Evolutionary conservation across 176 grass and related monocot species (phyloP), one percentile per base, ranked within the genome.

Genomic region (Avena eriantha): DNA sequence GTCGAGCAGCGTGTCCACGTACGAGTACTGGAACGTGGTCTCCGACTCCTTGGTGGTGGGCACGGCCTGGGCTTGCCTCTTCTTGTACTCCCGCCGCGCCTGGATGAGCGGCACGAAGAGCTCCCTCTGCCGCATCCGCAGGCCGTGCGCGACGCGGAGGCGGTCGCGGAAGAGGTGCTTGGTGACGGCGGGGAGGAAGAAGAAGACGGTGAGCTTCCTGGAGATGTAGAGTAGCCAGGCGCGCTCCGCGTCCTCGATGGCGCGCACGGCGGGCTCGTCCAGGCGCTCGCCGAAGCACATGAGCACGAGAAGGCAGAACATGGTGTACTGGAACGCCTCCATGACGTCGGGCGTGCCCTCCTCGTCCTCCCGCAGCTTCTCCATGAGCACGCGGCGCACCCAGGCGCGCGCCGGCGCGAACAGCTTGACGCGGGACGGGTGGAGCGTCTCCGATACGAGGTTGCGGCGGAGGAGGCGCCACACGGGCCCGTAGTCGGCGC

Each of bases 221-320:
- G 39, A 46, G 69, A 72, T 72, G 69, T 72, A 72, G 69, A 72
- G 39, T 19, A 72, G 69, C 39, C 39, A 46, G 4, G 39, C 21
- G 19, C 69, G 69, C 39, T 72, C 39, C 3, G 69, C 19, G 9
- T 13, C 0, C 39, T 46, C 84, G 69, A 95, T 86, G 0, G 56
- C 83, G 76, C 80, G 53, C 59, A 91, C 83, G 1, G 67, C 63
- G 24, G 69, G 24, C 84, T 95, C 89, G 47, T 89, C 80, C 5
- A 95, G 86, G 11, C 82, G 88, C 87, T 91, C 88, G n/a, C 94
- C 89, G 77, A 93, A 96, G 87, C 94, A 96, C 89, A 96, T 91
- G 39, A 82, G 78, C 18, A 93, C 89, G 50, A 95, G 89, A 16
- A 95, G 84, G 76, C 70, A 83, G 76, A 93, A 93, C 84, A 93